These are phyloP conservation scores for Mycosphaerella sp. DNA, from an alignment of 2,329 filamentous ascomycete genomes.

Conservation along the genomic window DNA sequence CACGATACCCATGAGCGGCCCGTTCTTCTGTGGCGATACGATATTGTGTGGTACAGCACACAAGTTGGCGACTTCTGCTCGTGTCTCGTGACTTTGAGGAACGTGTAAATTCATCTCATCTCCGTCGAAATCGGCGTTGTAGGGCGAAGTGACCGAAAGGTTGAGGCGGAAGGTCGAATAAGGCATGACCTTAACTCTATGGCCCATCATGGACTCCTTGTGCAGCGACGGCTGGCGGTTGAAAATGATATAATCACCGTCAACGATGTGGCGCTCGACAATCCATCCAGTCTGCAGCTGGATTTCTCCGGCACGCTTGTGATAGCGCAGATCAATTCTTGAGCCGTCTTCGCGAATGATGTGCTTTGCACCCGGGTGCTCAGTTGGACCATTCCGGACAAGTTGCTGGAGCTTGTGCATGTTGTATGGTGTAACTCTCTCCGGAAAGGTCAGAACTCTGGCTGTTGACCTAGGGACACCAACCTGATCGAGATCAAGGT, in stretches of 20 bases:
- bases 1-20: conserved; percentile 98
- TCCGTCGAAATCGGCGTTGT: conserved; percentile 99
- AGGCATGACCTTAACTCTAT: conserved; percentile 94
- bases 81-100: conserved; percentile 92
- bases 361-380: conserved; percentile 93
- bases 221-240: conserved; percentile 98
- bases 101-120: conserved; percentile 99
- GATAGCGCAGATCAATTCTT: conserved; percentile 88
- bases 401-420: conserved; percentile 84
- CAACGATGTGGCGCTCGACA: conserved; percentile 92
- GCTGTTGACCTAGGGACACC: conserved; percentile 94
- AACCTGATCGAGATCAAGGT: conserved; percentile 92
- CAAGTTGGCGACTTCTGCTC: conserved; percentile 86
- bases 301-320: conserved; percentile 80
- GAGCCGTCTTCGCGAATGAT: conserved; percentile 91
- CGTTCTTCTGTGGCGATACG: conserved; percentile 94
- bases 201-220: conserved; percentile 99
- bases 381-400: conserved; percentile 88
- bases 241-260: conserved; percentile 98
- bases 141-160: conserved; percentile 92
- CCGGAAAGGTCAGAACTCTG: conserved; percentile 86
- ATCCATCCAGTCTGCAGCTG: conserved; percentile 95
- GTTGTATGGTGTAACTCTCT: conserved; percentile 97
- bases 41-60: conserved; percentile 99
- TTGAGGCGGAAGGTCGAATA: conserved; percentile 99